Evolutionary conservation across 352 stramenopile species (phyloP), one percentile per base, ranked within the genome.

Genomic region (Globisporangium camurandrum): DNA sequence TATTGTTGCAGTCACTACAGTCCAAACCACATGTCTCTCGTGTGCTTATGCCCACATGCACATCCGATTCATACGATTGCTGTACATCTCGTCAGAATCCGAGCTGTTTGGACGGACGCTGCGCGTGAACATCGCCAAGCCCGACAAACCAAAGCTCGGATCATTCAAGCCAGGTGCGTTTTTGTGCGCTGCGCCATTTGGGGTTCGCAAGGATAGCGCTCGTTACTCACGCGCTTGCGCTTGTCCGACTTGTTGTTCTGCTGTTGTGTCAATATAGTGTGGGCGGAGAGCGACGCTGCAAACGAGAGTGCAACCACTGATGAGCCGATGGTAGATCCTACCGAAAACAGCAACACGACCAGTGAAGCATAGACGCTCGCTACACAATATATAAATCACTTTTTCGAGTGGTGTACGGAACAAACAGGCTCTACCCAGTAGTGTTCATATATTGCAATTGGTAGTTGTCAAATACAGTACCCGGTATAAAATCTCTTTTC

Each of bases 101-200:
- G 92, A 98, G 64, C 71, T 98, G 34, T 94, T 96, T 57, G 90
- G 90, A 30, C 80, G 77, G 57, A 95, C 88, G 20, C 62, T 98
- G 56, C 84, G 75, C 34, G 93, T 98, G 41, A 93, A 84, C 39
- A 83, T 97, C 34, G 93, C 93, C 19, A 95, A 95, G 52, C 80
- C 86, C 1, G 79, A 92, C 43, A 65, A 71, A 17, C 69, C 78
- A 1, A 86, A 92, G 56, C 68, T 92, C 8, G 81, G 81, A 19
- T 79, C 78, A 0, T 67, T 73, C 27, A 92, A 88, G 42, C 78
- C 81, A 84, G 77, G 81, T 89, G 46, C 41, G 62, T 50, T 2
- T 38, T n/a, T 31, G n/a, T 30, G 7, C 38, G 36, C 42, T 53
- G 24, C n/a, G n/a, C n/a, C n/a, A n/a, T n/a, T n/a, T n/a, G n/a